Evolutionary conservation across 176 grass and related monocot species (phyloP), one percentile per base, ranked within the genome.

Genomic region (Aegilops bicornis): DNA sequence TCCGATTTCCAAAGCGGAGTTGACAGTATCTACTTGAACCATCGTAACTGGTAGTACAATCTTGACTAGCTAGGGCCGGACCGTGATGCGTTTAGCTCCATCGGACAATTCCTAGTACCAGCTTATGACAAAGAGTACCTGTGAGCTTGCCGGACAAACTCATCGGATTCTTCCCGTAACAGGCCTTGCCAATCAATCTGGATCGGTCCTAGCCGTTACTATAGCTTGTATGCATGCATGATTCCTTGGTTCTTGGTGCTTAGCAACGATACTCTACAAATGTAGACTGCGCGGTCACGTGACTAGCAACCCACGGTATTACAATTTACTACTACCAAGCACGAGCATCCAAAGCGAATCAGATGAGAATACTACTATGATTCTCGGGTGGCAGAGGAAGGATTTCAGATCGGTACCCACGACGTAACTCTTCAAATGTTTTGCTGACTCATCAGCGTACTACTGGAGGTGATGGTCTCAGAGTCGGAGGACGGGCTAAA

Each of bases 261-360:
- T 32, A 84, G 22, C 56, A 62, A 3, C 7, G 17, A 20, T 24
- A 32, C 39, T 7, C 16, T 54, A 19, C 48, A 52, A 52, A 52
- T 16, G 48, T 17, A 76, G 14, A 45, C 32, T 27, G 67, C 43
- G 32, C 27, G 24, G 60, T 14, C 87, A 54, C 54, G 54, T 59
- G 54, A 59, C 54, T 59, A 54, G 16, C 16, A 19, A 1, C 54
- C 50, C 54, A 22, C 54, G 8, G 19, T 0, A 54, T 1, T 2
- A 12, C 33, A 33, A 12, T 35, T 32, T 40, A 36, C 35, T 36
- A 31, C 30, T 31, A 5, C 33, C 61, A 79, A 87, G 89, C 67
- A 91, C 19, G 74, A 87, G 89, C 67, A 91, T 91, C 89, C 89
- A 36, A 89, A 78, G 79, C 50, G 7, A 77, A 9, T 32, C 43